Evolutionary conservation across 2,329 filamentous ascomycete genomes (phyloP), one percentile per base, ranked within the genome.

Genomic region (Pleoardoris graminearum): DNA sequence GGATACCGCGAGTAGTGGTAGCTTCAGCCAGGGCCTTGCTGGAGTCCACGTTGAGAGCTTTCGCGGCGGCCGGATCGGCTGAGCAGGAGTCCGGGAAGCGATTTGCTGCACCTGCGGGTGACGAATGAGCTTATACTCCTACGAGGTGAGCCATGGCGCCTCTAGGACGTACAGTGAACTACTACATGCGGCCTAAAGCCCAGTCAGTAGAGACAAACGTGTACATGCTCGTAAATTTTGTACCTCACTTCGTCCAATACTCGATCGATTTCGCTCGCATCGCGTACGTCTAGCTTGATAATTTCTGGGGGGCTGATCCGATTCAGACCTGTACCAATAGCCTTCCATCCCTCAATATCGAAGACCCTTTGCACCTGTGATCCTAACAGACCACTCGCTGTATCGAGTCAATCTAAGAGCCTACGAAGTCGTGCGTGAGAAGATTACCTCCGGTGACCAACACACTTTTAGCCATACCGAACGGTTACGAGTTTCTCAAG

Each of bases 1-100:
- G 71, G 48, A 84, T 82, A 35, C 75, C 82, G 63, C 84, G 82
- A 23, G 79, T 69, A 1, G 85, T 82, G 47, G 89, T 87, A n/a
- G 85, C 79, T 35, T 78, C 72, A 8, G 90, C 89, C 11, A 96
- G 82, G 7, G 76, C 75, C 42, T 79, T 76, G 41, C 89, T 88
- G 2, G 90, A 88, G 3, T 84, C 80, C 11, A 93, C 84, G 66
- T 96, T 96, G 63, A 95, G 79, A 16, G 81, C 81, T 54, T 82
- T 83, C 3, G 91, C 90, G 48, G 85, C 88, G 53, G 86, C 83
- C 2, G 91, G 91, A 70, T 96, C 85, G 59, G 84, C 82, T 63
- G 91, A 88, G 67, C 91, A 93, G 69, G 88, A 88, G 74, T 96
- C 91, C 2, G 92, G 91, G 66, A 88, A 95, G 56, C 90, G 85